A percentile compares a stretch with the other conserved stretches of the same genome.
These are phyloP conservation scores for Clarireedia homoeocarpa DNA, from an alignment of 2,329 filamentous ascomycete genomes.

Conservation along the genomic window DNA sequence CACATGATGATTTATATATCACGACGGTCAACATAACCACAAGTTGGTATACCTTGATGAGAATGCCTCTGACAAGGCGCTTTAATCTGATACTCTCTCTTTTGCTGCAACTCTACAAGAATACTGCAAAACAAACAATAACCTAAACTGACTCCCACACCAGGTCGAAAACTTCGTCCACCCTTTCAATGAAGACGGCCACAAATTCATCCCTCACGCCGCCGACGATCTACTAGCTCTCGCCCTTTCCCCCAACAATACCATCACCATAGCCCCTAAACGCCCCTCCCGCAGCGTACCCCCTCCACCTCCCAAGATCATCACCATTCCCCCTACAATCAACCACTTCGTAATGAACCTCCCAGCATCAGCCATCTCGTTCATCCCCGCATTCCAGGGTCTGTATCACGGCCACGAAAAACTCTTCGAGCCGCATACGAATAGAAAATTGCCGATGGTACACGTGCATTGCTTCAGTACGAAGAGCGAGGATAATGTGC, in stretches of 20 bases:
- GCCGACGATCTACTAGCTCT: constrained; percentile 51
- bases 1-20: constrained; percentile 17
- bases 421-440: constrained; percentile 55
- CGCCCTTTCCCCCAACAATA: constrained; percentile 42
- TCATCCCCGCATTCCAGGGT: constrained; percentile 68
- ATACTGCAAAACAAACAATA: not conserved
- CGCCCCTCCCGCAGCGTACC: constrained; percentile 19
- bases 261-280: constrained; percentile 41
- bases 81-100: constrained; percentile 11
- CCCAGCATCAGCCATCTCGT: constrained; percentile 80
- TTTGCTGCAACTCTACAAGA: not conserved
- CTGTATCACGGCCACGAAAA: constrained; percentile 65
- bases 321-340: constrained; percentile 64
- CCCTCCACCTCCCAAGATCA: constrained; percentile 31
- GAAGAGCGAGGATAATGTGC: constrained; percentile 67
- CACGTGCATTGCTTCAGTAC: constrained; percentile 94
- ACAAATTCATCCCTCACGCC: constrained; percentile 67
- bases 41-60: constrained; percentile 14
- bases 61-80: constrained; percentile 14
- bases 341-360: constrained; percentile 98
- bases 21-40: constrained; percentile 20
- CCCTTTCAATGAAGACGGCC: constrained; percentile 75
- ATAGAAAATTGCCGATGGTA: constrained; percentile 63
- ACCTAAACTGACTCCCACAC: constrained; percentile 2
- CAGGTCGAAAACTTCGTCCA: constrained; percentile 62